phyloP scores from a whole-genome alignment of 2,329 filamentous ascomycete genomes.

The Xylaria hypoxylon region DNA sequence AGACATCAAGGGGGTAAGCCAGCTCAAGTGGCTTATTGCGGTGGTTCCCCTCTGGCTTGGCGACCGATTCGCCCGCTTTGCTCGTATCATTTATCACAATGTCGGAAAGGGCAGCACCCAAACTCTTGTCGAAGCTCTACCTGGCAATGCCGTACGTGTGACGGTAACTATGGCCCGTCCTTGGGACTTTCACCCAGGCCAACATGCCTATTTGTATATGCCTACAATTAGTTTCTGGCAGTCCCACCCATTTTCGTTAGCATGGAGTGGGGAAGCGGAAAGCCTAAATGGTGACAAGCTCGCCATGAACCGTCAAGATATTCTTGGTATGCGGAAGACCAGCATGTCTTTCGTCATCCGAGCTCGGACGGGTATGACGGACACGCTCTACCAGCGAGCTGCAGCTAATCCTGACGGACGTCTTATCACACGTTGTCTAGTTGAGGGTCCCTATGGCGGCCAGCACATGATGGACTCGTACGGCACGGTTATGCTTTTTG shows the following conservation, averaged over 20 bases:
- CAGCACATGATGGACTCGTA: slow-evolving; percentile 78
- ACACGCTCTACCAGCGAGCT: slow-evolving; percentile 75
- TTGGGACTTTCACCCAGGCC: slow-evolving; percentile 80
- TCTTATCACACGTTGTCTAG: slow-evolving; percentile 72
- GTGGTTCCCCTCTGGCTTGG: slow-evolving; percentile 74
- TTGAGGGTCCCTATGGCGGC: slow-evolving; percentile 83
- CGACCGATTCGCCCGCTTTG: slow-evolving; percentile 71
- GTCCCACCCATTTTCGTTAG: slow-evolving; percentile 83
- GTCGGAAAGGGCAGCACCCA: slow-evolving; percentile 73
- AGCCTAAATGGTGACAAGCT: slow-evolving; percentile 64
- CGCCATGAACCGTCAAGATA: slow-evolving; percentile 69
- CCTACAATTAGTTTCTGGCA: slow-evolving; percentile 77
- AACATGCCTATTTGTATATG: slow-evolving; percentile 85
- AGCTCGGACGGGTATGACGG: slow-evolving; percentile 79
- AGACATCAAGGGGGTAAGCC: slow-evolving; percentile 64
- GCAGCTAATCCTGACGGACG: slow-evolving; percentile 69
- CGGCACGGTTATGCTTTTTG: slow-evolving; percentile 82
- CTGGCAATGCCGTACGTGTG: slow-evolving; percentile 79
- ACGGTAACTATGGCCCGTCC: slow-evolving; percentile 80
- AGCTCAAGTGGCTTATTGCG: slow-evolving; percentile 69
- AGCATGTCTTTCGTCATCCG: slow-evolving; percentile 79
- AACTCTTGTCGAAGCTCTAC: slow-evolving; percentile 79
- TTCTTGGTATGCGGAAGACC: slow-evolving; percentile 70
- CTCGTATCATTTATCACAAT: slow-evolving; percentile 73
- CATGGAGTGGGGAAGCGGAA: slow-evolving; percentile 78